A percentile compares a stretch with the other conserved stretches of the same genome.
These are phyloP conservation scores for Penicillium diatomitis DNA, from an alignment of 495 filamentous ascomycete genomes.

Conservation along the genomic window DNA sequence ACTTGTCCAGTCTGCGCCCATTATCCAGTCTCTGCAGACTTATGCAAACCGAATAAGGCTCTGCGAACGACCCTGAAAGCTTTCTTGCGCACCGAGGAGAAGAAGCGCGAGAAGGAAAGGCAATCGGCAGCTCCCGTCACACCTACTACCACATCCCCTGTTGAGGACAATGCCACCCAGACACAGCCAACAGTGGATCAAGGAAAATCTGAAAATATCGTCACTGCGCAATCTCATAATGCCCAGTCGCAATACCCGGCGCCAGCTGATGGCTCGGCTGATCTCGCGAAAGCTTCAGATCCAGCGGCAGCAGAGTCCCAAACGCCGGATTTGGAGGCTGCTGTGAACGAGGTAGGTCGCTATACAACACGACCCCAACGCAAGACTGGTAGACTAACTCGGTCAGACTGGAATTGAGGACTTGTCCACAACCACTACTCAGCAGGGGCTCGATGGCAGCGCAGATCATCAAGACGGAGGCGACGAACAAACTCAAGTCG, in stretches of 20 bases:
- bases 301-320: background rate
- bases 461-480: constrained; percentile 5
- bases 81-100: constrained; percentile 78
- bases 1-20: constrained; percentile 92
- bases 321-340: background rate
- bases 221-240: background rate
- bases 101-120: constrained; percentile 62
- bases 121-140: constrained; percentile 28
- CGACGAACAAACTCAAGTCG: background rate
- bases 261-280: background rate
- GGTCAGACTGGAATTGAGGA: background rate
- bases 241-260: background rate
- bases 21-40: constrained; percentile 68
- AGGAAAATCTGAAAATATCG: background rate
- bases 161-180: constrained; percentile 12
- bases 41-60: constrained; percentile 82
- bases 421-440: constrained; percentile 1
- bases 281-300: constrained; percentile 2
- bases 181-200: constrained; percentile 4
- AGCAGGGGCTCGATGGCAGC: background rate
- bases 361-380: background rate
- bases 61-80: constrained; percentile 82
- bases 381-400: background rate
- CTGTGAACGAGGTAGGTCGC: constrained; percentile 5
- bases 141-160: constrained; percentile 12